Base-by-base conservation (phyloP, 768 basidiomycete genomes). In the Lactifluus subvellereus region DNA sequence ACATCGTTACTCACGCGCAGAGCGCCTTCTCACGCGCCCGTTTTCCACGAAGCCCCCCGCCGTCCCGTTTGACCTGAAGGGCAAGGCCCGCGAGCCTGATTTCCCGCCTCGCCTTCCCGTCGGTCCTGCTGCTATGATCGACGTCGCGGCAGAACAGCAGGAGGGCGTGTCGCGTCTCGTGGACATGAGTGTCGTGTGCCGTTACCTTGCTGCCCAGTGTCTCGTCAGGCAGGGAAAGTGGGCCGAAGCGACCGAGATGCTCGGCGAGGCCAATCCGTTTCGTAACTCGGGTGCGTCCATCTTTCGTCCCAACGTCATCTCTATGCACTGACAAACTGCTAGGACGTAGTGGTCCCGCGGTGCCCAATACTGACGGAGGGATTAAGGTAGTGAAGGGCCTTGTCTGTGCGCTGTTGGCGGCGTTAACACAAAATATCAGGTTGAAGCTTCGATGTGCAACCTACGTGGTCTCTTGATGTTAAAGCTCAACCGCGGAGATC, bases 381-480 rank as follows among this genome's bases (percentile, higher is more conserved):
- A 92, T 98, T 73, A 99, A 99, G 77, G 94, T 94, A 48, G 22
- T 2, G 61, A 61, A 22, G 49, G 3, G 18, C 33, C 14, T 22
- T 32, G 20, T 54, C 10, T 40, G 37, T 55, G 27, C 32, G 9
- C n/a, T 27, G 35, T 20, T 3, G 33, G 30, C 38, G 3, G 33
- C 43, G 38, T 64, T 58, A 8, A 60, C 38, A 18, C 22, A 22
- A 47, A 11, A 16, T 37, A 13, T 43, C 45, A 96, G 94, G 89
- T 98, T 43, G 94, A 98, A 77, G 93, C 97, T 4, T 97, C 96
- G 2, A 95, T 98, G 86, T 98, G 96, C 71, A 88, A 96, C 71
- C 79, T 99, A 18, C 85, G 97, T 59, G 97, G 95, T 13, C 76
- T 97, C 27, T 80, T 99, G 20, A 96, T 98, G 86, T 86, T 95